Conservation (phyloP, 306 rosid genomes). For the Citrullus colocynthis region DNA sequence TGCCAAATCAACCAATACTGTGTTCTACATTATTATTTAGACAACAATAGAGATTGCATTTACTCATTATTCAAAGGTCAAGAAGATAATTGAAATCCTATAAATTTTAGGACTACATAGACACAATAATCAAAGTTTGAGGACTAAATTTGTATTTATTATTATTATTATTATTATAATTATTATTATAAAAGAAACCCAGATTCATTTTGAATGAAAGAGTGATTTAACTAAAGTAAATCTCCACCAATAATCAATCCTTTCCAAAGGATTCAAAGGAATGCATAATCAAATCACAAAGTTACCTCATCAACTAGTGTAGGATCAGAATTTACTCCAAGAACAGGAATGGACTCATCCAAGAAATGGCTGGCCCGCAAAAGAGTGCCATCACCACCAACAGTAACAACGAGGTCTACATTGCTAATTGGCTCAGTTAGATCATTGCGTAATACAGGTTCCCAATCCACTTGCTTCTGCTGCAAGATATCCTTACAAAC, state of each 20-base stretch:
- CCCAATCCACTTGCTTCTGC: slow-evolving; percentile 66
- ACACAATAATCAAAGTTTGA: too few species aligned
- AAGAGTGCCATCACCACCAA: slow-evolving; percentile 95
- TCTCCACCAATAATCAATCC: not conserved
- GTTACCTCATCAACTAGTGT: slow-evolving; percentile 64
- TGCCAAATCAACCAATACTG: not conserved
- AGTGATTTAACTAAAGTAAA: not conserved
- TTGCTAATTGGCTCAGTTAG: slow-evolving; percentile 46
- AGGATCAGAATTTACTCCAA: slow-evolving; percentile 97
- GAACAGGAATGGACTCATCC: slow-evolving; percentile 60
- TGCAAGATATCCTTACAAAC: slow-evolving; percentile 58
- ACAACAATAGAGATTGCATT: not conserved
- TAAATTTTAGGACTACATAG: not conserved
- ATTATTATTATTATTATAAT: too few species aligned
- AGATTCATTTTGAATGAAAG: too few species aligned
- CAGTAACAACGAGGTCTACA: slow-evolving; percentile 67
- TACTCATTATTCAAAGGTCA: not conserved
- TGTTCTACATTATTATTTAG: not conserved
- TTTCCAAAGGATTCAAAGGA: not conserved
- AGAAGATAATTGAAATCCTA: not conserved
- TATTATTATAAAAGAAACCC: too few species aligned
- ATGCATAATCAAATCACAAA: not conserved
- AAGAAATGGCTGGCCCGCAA: slow-evolving; percentile 77
- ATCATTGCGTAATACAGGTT: slow-evolving; percentile 31
- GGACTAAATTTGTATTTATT: too few species aligned